Percentiles rank a stretch among this genome's conserved stretches.
phyloP scores from a whole-genome alignment of 2,329 filamentous ascomycete species.

The Phyllosticta paracitricarpa region DNA sequence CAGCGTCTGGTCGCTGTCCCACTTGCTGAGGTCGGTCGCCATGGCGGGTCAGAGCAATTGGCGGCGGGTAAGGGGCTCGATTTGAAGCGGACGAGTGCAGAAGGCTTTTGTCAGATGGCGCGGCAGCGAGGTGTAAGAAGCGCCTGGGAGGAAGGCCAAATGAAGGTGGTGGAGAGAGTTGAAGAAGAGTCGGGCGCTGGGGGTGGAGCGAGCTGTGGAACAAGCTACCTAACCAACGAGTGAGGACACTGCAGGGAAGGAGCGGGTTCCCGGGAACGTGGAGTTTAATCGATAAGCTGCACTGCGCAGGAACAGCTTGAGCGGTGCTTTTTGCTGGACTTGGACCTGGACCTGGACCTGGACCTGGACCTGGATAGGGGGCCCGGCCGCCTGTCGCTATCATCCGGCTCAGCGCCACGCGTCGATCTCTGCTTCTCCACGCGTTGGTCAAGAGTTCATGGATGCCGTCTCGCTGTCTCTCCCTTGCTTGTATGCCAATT shows the following conservation, averaged over 20 bases:
- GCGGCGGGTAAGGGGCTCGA: not conserved
- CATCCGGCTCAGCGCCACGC: not conserved
- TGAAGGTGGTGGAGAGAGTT: not conserved
- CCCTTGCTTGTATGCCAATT: not conserved
- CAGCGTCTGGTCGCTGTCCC: conserved; percentile 45
- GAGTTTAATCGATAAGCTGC: not conserved
- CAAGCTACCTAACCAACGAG: not conserved
- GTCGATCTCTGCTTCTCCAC: not conserved
- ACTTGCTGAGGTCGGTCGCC: conserved; percentile 33
- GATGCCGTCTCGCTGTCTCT: not conserved
- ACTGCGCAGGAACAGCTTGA: too few species aligned
- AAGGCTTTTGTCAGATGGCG: not conserved
- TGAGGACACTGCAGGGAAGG: not conserved
- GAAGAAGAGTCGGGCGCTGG: not conserved
- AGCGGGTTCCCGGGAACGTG: not conserved
- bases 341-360: not conserved
- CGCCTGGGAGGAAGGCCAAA: not conserved
- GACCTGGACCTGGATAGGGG: not conserved
- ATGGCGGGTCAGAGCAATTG: conserved; percentile 1
- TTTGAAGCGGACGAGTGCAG: not conserved
- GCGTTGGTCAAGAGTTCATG: not conserved
- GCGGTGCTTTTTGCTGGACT: not conserved
- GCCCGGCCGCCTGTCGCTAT: not conserved
- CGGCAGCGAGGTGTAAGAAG: not conserved
- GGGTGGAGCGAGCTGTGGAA: not conserved